phyloP scores from a whole-genome alignment of 2,329 filamentous ascomycete species.

The Aphanoascus verrucosus region DNA sequence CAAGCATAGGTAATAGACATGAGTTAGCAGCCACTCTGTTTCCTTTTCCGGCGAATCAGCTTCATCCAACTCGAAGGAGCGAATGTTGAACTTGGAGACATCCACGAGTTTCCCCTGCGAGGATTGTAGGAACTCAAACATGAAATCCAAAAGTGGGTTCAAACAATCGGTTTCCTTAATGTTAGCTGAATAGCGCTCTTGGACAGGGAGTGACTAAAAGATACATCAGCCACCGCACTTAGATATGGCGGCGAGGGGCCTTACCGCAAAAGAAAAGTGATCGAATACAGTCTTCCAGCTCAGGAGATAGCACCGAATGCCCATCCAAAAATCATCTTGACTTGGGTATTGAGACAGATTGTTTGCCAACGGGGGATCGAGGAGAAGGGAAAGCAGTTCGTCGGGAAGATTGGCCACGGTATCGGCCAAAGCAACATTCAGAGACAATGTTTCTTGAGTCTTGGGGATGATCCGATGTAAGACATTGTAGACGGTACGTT shows the following conservation, averaged over 20 bases:
- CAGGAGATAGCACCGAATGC: conserved; percentile 68
- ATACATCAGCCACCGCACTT: neutral
- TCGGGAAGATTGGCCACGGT: conserved; percentile 60
- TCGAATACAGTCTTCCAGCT: conserved; percentile 88
- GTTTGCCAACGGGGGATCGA: conserved; percentile 65
- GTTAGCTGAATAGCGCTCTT: conserved; percentile 66
- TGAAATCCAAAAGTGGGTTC: conserved; percentile 60
- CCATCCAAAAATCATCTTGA: conserved; percentile 52
- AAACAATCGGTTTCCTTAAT: conserved; percentile 65
- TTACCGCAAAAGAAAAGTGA: conserved; percentile 59
- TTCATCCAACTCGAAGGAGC: conserved; percentile 48
- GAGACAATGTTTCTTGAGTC: conserved; percentile 67
- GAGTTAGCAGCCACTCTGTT: conserved; percentile 71
- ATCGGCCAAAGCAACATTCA: conserved; percentile 54
- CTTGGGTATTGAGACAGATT: conserved; percentile 55
- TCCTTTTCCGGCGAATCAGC: conserved; percentile 60
- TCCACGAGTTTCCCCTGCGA: conserved; percentile 60
- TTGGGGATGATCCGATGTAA: conserved; percentile 70
- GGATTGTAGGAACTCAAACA: conserved; percentile 75
- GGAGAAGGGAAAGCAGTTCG: conserved; percentile 69
- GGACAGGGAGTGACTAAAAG: conserved; percentile 61
- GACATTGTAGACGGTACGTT: conserved; percentile 68
- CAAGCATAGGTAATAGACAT: conserved; percentile 74
- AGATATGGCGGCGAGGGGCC: conserved; percentile 12
- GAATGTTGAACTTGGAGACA: conserved; percentile 59